A percentile compares a stretch with the other conserved stretches of the same genome.
Conservation (phyloP, 305 asterid species). For the Solanum hybrid region DNA sequence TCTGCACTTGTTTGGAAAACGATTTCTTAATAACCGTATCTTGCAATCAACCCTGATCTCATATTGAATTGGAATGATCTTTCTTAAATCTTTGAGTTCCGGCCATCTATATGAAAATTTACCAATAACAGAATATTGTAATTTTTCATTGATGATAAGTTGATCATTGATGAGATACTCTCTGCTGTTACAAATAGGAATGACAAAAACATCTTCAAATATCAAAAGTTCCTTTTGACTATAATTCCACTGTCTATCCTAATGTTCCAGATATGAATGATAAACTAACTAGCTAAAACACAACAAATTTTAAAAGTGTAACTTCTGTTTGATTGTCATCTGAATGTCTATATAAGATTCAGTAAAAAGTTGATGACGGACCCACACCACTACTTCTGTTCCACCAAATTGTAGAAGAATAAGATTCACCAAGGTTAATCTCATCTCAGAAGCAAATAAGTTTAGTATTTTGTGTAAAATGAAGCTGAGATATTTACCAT, state of each 20-base stretch:
- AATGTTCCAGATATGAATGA: neutral
- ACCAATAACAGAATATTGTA: neutral
- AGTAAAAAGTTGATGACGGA: neutral
- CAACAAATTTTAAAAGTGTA: neutral
- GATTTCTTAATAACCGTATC: neutral
- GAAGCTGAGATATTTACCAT: neutral
- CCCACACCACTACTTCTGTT: neutral
- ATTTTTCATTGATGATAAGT: neutral
- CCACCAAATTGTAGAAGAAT: neutral
- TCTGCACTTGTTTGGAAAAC: neutral
- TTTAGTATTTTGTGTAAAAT: neutral
- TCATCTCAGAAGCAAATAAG: neutral
- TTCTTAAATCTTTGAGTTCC: neutral
- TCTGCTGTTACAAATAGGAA: neutral
- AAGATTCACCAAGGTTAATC: neutral
- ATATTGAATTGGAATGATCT: neutral
- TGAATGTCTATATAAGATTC: too few species aligned
- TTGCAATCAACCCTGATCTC: neutral
- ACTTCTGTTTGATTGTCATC: neutral
- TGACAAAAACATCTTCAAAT: neutral
- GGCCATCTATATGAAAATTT: neutral
- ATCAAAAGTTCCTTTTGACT: neutral
- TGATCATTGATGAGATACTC: neutral
- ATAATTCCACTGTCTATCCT: neutral
- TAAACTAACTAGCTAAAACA: neutral